Evolutionary conservation across 2,329 filamentous ascomycete genomes (phyloP).

Genomic region (Phyllosticta paracitricarpa): DNA sequence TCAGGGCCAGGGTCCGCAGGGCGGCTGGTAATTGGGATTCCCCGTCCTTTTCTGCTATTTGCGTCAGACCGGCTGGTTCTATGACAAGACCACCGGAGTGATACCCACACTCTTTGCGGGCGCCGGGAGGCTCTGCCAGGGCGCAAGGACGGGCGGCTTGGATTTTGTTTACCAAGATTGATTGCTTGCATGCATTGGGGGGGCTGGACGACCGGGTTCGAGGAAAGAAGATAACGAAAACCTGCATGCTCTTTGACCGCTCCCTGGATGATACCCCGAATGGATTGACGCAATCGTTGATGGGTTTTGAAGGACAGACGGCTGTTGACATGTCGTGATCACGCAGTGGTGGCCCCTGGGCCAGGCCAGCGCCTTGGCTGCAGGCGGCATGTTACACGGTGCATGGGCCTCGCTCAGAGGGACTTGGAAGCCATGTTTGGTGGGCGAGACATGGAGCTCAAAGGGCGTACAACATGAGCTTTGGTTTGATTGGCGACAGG

Average conservation of each 20-base stretch:
- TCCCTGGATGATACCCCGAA: slow-evolving; percentile 10
- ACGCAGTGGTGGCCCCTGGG: too few species aligned
- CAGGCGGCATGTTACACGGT: background rate
- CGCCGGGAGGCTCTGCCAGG: slow-evolving; percentile 2
- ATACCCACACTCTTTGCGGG: slow-evolving; percentile 11
- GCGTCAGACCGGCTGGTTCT: background rate
- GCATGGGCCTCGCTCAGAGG: too few species aligned
- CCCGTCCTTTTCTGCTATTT: background rate
- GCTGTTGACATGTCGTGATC: background rate
- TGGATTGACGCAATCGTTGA: slow-evolving; percentile 3
- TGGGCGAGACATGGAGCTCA: too few species aligned
- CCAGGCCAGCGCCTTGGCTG: background rate
- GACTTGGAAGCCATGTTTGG: too few species aligned
- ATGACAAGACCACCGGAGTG: slow-evolving; percentile 5
- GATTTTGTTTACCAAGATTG: slow-evolving; percentile 6
- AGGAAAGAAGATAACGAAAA: background rate
- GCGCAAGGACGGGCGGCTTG: slow-evolving; percentile 1
- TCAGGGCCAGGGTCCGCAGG: slow-evolving; percentile 18
- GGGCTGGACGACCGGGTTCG: background rate
- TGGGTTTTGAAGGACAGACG: background rate
- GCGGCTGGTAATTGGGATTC: slow-evolving; percentile 8
- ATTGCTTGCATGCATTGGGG: slow-evolving; percentile 7
- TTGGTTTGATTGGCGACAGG: too few species aligned
- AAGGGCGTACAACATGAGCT: too few species aligned
- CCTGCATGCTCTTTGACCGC: slow-evolving; percentile 8